Base-by-base conservation (phyloP, 805 yeast genomes). In the Cyberlindnera maritima region DNA sequence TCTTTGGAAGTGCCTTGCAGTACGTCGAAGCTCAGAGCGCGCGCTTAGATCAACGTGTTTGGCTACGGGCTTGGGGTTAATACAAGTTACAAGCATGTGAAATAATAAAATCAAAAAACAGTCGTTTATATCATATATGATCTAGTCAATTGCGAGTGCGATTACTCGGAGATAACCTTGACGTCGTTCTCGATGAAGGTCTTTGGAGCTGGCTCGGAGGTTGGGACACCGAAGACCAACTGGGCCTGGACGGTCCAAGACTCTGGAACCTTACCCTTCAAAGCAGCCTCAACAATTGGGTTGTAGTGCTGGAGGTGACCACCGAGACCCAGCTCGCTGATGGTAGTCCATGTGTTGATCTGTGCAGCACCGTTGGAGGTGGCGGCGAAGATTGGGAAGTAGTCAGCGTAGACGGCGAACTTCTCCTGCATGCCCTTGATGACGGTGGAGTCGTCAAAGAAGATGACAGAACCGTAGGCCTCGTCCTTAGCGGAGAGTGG, bases 291-390 rank as follows among this genome's bases (percentile, higher is more conserved):
- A 42, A 77, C 71, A 40, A 65, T 63, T 40, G 69, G 74, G 60
- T 72, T 74, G 70, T 71, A 77, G 62, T 77, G 81, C 63, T 77
- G 82, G 54, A 77, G 66, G 55, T 74, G 76, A 51, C 70, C 77
- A 52, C 80, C 81, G 37, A 76, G 59, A 41, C 75, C 76, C 47
- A 71, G 59, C 28, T 65, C 66, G 42, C 69, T 65, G 23, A 77
- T 62, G 23, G 75, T 75, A 36, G 76, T 63, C 82, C 82, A 77
- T 17, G 74, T 59, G 53, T 65, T 59, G 51, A 77, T 74, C 65
- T 75, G 79, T 44, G 78, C 78, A 44, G 76, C 72, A 64, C 77
- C 77, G 48, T 67, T 65, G 38, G 77, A 61, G 52, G 76, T 74
- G 43, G 72, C 66, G 29, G 79, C 78, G 58, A 75, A 76, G 44